These are phyloP conservation scores for Paulownia fortunei DNA, from an alignment of 257 asterid species.

Conservation along the genomic window DNA sequence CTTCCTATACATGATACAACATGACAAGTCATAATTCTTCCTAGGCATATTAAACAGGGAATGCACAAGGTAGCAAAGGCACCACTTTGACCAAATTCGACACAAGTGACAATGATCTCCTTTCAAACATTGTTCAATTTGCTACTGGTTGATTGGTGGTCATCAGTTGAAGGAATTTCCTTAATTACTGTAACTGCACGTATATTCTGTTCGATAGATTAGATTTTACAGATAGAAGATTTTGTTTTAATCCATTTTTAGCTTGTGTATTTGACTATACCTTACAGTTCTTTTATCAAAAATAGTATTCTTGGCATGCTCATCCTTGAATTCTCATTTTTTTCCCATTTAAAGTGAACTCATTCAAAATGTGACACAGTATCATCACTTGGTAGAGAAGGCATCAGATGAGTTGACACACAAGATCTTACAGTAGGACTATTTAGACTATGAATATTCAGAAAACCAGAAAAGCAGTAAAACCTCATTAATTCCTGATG, in stretches of 20 bases:
- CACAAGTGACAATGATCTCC: background rate
- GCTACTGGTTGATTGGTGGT: background rate
- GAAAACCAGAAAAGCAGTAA: background rate
- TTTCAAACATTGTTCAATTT: background rate
- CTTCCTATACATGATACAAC: background rate
- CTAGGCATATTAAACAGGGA: background rate
- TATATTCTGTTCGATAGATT: background rate
- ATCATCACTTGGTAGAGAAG: background rate
- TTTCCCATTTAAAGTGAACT: too few species aligned
- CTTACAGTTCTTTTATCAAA: background rate
- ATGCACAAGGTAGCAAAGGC: background rate
- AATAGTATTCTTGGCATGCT: background rate
- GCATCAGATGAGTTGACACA: background rate
- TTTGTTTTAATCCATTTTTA: background rate
- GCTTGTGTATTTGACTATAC: background rate
- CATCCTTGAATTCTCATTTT: background rate
- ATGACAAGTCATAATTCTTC: background rate
- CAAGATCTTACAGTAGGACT: background rate
- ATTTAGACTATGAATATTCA: background rate
- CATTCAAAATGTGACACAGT: background rate
- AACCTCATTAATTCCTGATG: background rate
- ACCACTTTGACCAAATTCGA: background rate
- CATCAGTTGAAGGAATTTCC: background rate
- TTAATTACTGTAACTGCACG: background rate
- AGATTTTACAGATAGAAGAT: background rate